Percentiles rank a stretch among this genome's conserved stretches.
These are phyloP conservation scores for Bipolaris sorokiniana DNA, from an alignment of 2,329 filamentous ascomycete genomes.

Conservation along the genomic window DNA sequence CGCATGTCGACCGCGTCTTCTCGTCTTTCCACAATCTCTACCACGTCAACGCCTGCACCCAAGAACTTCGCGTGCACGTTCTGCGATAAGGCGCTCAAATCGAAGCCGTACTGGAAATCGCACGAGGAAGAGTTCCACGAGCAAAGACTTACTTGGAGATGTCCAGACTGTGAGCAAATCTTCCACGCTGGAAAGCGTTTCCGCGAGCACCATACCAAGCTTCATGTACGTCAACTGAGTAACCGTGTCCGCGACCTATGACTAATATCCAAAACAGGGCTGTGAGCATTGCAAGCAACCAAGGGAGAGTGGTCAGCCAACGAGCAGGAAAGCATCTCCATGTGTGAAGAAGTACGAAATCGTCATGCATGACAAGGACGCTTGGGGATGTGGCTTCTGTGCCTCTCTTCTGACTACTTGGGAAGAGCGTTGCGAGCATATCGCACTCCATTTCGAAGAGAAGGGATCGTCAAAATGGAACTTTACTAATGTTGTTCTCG, in stretches of 20 bases:
- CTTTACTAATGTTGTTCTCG: constrained; percentile 71
- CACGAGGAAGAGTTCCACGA: constrained; percentile 74
- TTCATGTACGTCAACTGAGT: constrained; percentile 57
- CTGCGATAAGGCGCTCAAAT: constrained; percentile 69
- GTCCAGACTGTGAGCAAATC: constrained; percentile 70
- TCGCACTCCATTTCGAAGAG: constrained; percentile 71
- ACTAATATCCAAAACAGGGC: constrained; percentile 42
- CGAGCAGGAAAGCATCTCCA: constrained; percentile 61
- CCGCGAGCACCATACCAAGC: constrained; percentile 70
- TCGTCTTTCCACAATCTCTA: constrained; percentile 46
- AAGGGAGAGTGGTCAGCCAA: constrained; percentile 57
- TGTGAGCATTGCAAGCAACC: constrained; percentile 70
- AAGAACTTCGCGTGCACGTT: constrained; percentile 55
- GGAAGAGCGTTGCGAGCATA: constrained; percentile 71
- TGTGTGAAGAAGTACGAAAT: constrained; percentile 50
- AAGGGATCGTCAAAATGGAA: constrained; percentile 69
- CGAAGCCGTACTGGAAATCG: constrained; percentile 73
- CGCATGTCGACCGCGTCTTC: constrained; percentile 48
- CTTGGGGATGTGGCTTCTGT: constrained; percentile 74
- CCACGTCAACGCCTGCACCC: constrained; percentile 38
- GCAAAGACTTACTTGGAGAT: constrained; percentile 70
- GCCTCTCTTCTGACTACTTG: constrained; percentile 67
- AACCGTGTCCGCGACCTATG: not conserved
- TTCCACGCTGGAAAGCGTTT: constrained; percentile 73
- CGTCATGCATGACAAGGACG: constrained; percentile 66